Evolutionary conservation across 1,284 basidiomycete genomes (phyloP), one percentile per base, ranked within the genome.

Genomic region (Puccinia polysora): DNA sequence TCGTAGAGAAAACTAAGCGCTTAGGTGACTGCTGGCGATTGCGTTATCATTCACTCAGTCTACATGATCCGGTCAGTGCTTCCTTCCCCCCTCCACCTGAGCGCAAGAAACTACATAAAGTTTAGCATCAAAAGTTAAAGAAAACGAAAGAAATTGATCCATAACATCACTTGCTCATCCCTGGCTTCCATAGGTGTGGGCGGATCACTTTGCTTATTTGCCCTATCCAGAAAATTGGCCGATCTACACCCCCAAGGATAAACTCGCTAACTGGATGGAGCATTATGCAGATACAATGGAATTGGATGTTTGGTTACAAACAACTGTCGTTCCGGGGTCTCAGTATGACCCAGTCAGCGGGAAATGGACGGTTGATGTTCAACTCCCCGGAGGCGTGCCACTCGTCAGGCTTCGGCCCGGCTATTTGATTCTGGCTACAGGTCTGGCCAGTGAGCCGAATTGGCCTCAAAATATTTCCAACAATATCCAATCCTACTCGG

Each of bases 211-310:
- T 18, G 53, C 67, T 25, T 70, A 70, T 49, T 32, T 70, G 38
- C 47, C 67, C 49, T 70, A 70, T 52, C 67, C 67, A 28, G n/a
- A 43, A 14, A 60, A 32, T 25, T 76, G 77, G 79, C 79, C 78
- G 12, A 74, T 73, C 55, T 79, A 73, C 74, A 78, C 75, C 23
- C 77, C 77, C 18, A 78, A 76, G 15, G 79, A 78, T 53, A 80
- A 87, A 84, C 82, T 89, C 14, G 87, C 85, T 0, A 84, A 86
- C 76, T 89, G 86, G 85, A 81, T 88, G 6, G 86, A 88, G 78
- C 80, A 80, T 32, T 89, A 88, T 78, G 87, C 86, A 2, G 82
- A 86, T 49, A 78, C 83, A 0, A 81, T 88, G 76, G 87, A 88
- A 75, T 78, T 88, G 49, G 85, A 86, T 78, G 82, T 86, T 28